Evolutionary conservation across 306 rosid species (phyloP), one percentile per base, ranked within the genome.

Genomic region (Glycine tomentella): DNA sequence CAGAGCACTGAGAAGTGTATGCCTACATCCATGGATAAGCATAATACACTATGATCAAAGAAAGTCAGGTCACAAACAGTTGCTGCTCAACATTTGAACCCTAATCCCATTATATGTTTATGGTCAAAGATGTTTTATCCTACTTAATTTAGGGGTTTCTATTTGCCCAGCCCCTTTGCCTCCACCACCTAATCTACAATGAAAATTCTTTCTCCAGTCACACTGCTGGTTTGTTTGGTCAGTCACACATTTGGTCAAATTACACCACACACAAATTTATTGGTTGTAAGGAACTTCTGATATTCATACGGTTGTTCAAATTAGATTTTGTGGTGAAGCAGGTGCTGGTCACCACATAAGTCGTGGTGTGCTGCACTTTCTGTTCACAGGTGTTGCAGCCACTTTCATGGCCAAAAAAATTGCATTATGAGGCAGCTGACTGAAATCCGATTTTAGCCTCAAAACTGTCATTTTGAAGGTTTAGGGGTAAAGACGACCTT

Each of bases 231-330:
- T 64, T 34, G 69, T 13, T 8, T 1, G 46, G 69, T 13, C 45
- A 12, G 20, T 42, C 13, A 9, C 55, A 68, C 13, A 45, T 66
- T 14, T 6, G 53, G 36, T 44, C 36, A 67, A 67, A 36, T 36
- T 38, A 65, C 76, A 51, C 62, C 25, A 72, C 65, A 20, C 25
- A 65, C 31, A 66, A 40, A 51, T 79, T 46, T 9, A 72, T 46
- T 72, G 79, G 56, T 13, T 40, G 64, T 65, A 59, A 82, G 77
- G 10, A 53, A 31, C 44, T 76, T 44, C 1, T 20, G 0, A 14
- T 52, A 52, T 2, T 58, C 12, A 15, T 70, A 72, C 3, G 9
- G 52, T 73, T 40, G 42, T 81, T 58, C 57, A 46, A 53, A 64
- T 46, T 73, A 55, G 62, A 57, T 62, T 61, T 59, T 52, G 1